A percentile compares a stretch with the other conserved stretches of the same genome.
phyloP scores from a whole-genome alignment of 164 flowering plant genomes.

The Umbellularia californica region DNA sequence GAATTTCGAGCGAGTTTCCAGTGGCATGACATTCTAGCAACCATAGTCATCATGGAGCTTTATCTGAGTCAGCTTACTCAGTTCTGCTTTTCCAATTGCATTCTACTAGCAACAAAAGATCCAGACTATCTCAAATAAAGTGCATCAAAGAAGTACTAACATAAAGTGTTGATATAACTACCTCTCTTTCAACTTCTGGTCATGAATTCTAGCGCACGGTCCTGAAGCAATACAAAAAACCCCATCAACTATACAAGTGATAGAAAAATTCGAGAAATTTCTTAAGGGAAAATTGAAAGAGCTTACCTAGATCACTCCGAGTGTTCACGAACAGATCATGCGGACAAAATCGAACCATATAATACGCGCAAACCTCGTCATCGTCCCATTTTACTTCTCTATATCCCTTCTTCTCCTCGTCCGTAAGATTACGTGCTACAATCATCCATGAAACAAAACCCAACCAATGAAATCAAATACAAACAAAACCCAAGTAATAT shows the following conservation, averaged over 20 bases:
- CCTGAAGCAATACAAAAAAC: conserved; percentile 38
- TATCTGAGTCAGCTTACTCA: no score
- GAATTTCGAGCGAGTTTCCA: no score
- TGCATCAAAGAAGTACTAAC: not conserved
- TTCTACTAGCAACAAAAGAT: not conserved
- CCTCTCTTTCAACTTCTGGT: conserved; percentile 94
- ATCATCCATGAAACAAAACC: conserved; percentile 1
- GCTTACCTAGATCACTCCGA: conserved; percentile 83
- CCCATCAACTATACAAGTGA: not conserved
- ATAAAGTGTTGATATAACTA: conserved; percentile 18
- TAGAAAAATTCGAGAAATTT: not conserved
- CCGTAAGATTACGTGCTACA: conserved; percentile 87
- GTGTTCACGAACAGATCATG: conserved; percentile 98
- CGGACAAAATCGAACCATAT: conserved; percentile 96
- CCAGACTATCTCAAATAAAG: not conserved
- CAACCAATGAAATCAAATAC: not conserved
- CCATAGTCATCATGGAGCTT: no score
- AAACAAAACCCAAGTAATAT: conserved; percentile 5
- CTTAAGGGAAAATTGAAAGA: not conserved
- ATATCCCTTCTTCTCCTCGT: conserved; percentile 80
- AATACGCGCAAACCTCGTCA: conserved; percentile 82
- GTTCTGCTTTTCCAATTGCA: not conserved
- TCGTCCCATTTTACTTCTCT: conserved; percentile 86
- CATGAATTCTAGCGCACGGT: conserved; percentile 86
- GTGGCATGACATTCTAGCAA: no score